Percentiles rank a stretch among this genome's conserved stretches.
phyloP scores from a whole-genome alignment of 2,329 filamentous ascomycete species.

The Monilinia vaccinii-corymbosi region DNA sequence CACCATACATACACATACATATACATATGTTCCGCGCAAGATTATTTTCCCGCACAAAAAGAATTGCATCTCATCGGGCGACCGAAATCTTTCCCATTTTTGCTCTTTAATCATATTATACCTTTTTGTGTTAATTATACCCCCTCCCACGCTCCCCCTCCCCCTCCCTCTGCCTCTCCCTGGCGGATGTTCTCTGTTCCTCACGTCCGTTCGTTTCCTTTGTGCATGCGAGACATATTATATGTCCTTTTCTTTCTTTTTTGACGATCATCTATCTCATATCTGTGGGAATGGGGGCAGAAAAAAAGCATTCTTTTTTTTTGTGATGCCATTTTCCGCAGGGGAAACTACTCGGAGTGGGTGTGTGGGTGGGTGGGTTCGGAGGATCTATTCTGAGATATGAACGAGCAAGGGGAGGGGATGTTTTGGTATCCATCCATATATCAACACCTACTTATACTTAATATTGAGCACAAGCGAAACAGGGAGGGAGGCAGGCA shows the following conservation, averaged over 20 bases:
- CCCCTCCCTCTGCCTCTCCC: too few relatives aligned
- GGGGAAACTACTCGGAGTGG: not conserved
- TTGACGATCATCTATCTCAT: not conserved
- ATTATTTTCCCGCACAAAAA: slow-evolving; percentile 10
- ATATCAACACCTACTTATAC: not conserved
- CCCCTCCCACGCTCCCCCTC: too few relatives aligned
- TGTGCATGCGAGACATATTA: not conserved
- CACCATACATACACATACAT: slow-evolving; percentile 12
- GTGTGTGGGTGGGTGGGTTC: not conserved
- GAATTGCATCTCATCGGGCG: slow-evolving; percentile 10
- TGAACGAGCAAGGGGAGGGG: not conserved
- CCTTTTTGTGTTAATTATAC: slow-evolving; percentile 7
- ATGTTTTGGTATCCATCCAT: not conserved
- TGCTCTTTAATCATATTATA: slow-evolving; percentile 1
- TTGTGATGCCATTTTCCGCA: slow-evolving; percentile 8
- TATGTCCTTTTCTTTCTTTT: too few relatives aligned
- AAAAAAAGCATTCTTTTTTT: slow-evolving; percentile 5
- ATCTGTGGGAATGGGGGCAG: slow-evolving; percentile 2
- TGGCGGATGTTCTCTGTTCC: slow-evolving; percentile 7
- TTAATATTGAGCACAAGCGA: not conserved
- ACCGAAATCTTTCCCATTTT: slow-evolving; percentile 8
- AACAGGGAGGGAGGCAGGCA: not conserved
- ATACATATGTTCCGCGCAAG: too few relatives aligned
- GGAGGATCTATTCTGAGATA: not conserved
- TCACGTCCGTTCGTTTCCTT: slow-evolving; percentile 10